These are phyloP conservation scores for Gynostemma pentaphyllum DNA, from an alignment of 306 rosid species.

Conservation along the genomic window DNA sequence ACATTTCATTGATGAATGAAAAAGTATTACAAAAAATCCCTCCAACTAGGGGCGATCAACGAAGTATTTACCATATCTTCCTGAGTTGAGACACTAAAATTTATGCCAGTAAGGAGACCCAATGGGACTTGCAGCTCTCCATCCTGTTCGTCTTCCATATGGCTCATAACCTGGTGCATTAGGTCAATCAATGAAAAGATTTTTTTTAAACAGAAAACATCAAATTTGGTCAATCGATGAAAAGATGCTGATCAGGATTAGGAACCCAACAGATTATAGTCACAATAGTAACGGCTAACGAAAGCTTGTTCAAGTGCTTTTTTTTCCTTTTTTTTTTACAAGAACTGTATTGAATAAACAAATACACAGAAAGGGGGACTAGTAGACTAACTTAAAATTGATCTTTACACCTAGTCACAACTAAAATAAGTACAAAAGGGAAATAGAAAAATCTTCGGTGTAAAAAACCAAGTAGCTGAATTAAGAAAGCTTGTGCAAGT, in stretches of 20 bases:
- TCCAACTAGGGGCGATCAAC: too few species aligned
- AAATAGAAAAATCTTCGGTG: not conserved
- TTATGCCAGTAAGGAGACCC: constrained; percentile 9
- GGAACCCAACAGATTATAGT: not conserved
- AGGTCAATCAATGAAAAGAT: not conserved
- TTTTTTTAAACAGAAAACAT: not conserved
- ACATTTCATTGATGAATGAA: too few species aligned
- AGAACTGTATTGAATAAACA: not conserved
- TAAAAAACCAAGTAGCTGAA: not conserved
- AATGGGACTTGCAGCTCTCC: constrained; percentile 11
- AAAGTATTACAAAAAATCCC: too few species aligned
- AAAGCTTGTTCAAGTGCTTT: not conserved
- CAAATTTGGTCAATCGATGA: not conserved
- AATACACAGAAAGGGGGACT: not conserved
- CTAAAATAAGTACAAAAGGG: not conserved
- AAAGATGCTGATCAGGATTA: constrained; percentile 1
- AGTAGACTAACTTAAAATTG: not conserved
- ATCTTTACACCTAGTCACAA: not conserved
- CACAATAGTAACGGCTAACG: not conserved
- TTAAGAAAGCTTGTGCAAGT: not conserved
- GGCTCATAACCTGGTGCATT: constrained; percentile 6
- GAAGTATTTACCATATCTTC: constrained; percentile 11
- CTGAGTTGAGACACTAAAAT: constrained; percentile 10
- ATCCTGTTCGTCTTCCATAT: constrained; percentile 11
- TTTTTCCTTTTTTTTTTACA: not conserved